Evolutionary conservation across 2,329 filamentous ascomycete species (phyloP), one percentile per base, ranked within the genome.

Genomic region (Fusarium clavum): DNA sequence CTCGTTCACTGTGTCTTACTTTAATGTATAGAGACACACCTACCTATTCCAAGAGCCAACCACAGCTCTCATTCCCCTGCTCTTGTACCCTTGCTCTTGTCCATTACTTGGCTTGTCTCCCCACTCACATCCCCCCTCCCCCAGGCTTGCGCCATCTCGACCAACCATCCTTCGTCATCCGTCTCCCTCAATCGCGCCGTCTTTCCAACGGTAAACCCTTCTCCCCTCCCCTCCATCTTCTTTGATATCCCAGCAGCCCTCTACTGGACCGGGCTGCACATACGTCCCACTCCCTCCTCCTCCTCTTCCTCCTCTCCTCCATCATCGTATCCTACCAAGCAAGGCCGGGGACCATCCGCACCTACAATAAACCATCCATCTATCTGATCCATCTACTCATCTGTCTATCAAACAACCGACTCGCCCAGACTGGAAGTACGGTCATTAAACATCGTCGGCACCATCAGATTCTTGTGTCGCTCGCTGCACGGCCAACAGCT

Each of bases 91-190:
- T 73, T 73, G 67, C 52, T 68, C 63, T 57, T 69, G 52, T 55
- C 57, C 63, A 68, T 68, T 52, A 64, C 64, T 71, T 71, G 61
- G 41, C 70, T 60, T 56, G 32, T 38, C 52, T 69, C 64, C 43
- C 68, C 70, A 66, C 67, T 57, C 55, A 58, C 60, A 55, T 60
- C 57, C 46, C 60, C 57, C 58, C 57, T 59, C 54, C 71, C 62
- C 62, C 64, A 29, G 64, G 65, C 64, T 70, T 75, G 77, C 74
- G 76, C 72, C 76, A 76, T 77, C 63, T 67, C 70, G 73, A 70
- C 77, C 77, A 78, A 78, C 77, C 77, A 77, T 73, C 64, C 70
- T 67, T 73, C 77, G 77, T 77, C 76, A 79, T 78, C 76, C 71
- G 73, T 66, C 70, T 73, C 70, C 74, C 70, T 74, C 75, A 67